Evolutionary conservation across 1,284 basidiomycete genomes (phyloP), one percentile per base, ranked within the genome.

Genomic region (Rhizoctonia solani): DNA sequence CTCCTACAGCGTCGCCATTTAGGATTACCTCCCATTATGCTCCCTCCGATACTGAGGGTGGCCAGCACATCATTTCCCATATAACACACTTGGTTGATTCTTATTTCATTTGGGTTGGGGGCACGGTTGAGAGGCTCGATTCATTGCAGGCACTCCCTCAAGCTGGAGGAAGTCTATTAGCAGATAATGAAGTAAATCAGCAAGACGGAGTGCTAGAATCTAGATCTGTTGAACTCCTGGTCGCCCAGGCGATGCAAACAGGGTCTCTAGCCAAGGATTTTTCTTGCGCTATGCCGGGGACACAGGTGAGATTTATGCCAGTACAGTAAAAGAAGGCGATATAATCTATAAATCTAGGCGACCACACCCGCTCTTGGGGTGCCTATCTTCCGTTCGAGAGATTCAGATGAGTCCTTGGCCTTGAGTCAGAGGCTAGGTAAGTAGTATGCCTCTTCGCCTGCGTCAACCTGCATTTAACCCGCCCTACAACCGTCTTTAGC

Each of bases 81-180:
- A 80, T 90, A 67, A 92, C 87, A 47, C 80, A 79, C 47, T 77
- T 93, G 41, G 82, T 84, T 34, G 84, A 85, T 73, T 90, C 90
- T 58, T 90, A 89, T 75, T 88, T 94, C 85, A 74, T 94, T 50
- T 94, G 92, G 92, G 80, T 89, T 46, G 90, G 91, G 1, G 79
- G 79, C 5, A 86, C 83, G 1, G 52, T 23, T 21, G 67, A 59
- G n/a, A 67, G 58, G 37, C 54, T 47, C 25, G 34, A 54, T 41
- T 25, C 42, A 16, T 29, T 30, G n/a, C 6, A 23, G 1, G 16
- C 54, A 13, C 21, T 34, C 21, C 32, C 34, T 47, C 9, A 44
- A 41, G 13, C 52, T 4, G 30, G 16, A 11, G 47, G 65, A 6
- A 21, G 27, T 1, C 29, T 21, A 6, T 56, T 69, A 6, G 56